phyloP scores from a whole-genome alignment of 2,329 filamentous ascomycete genomes.

The Furcasterigmium furcatum region DNA sequence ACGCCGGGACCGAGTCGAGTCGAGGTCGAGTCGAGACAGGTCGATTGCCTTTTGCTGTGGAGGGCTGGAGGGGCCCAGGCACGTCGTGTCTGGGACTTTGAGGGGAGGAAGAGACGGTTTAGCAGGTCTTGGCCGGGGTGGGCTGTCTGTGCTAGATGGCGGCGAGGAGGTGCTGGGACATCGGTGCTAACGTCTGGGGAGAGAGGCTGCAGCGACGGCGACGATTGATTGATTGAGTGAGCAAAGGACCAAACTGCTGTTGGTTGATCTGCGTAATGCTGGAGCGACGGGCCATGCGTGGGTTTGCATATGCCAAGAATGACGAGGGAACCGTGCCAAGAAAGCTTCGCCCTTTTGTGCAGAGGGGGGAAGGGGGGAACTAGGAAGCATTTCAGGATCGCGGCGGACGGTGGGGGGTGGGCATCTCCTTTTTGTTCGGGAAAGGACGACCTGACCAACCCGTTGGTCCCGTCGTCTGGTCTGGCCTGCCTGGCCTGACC shows the following conservation, averaged over 20 bases:
- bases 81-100: neutral
- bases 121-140: neutral
- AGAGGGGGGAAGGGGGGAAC: slow-evolving; percentile 5
- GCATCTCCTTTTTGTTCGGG: neutral
- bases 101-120: neutral
- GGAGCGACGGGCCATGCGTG: slow-evolving; percentile 11
- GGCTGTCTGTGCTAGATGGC: too few species aligned
- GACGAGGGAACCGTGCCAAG: slow-evolving; percentile 15
- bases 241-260: too few species aligned
- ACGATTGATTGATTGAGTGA: too few species aligned
- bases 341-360: slow-evolving; percentile 14
- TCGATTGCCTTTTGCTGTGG: neutral
- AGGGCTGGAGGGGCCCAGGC: neutral
- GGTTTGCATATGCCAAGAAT: slow-evolving; percentile 16
- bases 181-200: too few species aligned
- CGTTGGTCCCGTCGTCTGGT: neutral
- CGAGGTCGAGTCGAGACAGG: neutral
- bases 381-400: slow-evolving; percentile 7
- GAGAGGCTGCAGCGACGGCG: too few species aligned
- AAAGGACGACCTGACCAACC: neutral
- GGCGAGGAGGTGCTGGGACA: too few species aligned
- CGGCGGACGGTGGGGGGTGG: neutral
- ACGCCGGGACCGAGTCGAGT: neutral
- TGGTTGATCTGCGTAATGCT: slow-evolving; percentile 12
- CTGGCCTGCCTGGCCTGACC: neutral